Conservation (phyloP, 23 red algal species). For the Agarophyton chilense region DNA sequence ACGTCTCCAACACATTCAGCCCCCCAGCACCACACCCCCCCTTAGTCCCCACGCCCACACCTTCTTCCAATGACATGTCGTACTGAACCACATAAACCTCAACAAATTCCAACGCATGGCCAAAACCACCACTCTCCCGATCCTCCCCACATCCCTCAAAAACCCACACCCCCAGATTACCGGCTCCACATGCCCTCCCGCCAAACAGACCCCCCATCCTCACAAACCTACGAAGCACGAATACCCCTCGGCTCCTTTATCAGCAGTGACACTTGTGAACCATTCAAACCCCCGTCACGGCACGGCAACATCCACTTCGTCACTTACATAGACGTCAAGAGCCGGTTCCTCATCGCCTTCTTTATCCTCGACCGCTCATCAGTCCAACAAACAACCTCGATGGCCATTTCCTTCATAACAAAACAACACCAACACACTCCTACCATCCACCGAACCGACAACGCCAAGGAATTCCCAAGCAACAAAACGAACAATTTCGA, state of each 20-base stretch:
- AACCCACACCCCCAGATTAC: not conserved
- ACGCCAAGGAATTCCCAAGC: constrained; percentile 10
- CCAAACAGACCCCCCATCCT: not conserved
- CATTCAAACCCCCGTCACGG: not conserved
- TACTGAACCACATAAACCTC: constrained; percentile 20
- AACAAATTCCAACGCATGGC: not conserved
- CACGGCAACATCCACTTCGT: too few species aligned
- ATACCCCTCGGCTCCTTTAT: constrained; percentile 10
- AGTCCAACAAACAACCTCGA: constrained; percentile 21
- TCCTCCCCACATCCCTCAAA: not conserved
- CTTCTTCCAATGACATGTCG: constrained; percentile 13
- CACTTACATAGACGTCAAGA: too few species aligned
- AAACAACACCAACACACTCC: not conserved
- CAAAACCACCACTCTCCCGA: not conserved
- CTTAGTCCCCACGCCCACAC: constrained; percentile 7
- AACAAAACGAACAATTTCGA: not conserved
- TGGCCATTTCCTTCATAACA: constrained; percentile 9
- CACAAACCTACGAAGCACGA: not conserved
- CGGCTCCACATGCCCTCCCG: constrained; percentile 6
- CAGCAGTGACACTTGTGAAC: constrained; percentile 3
- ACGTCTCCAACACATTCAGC: too few species aligned
- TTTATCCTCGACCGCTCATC: not conserved
- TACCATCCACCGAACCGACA: not conserved
- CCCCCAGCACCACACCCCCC: too few species aligned
- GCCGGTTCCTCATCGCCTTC: too few species aligned